Evolutionary conservation across 1,284 basidiomycete species (phyloP).

Genomic region (Tremellales sp.): DNA sequence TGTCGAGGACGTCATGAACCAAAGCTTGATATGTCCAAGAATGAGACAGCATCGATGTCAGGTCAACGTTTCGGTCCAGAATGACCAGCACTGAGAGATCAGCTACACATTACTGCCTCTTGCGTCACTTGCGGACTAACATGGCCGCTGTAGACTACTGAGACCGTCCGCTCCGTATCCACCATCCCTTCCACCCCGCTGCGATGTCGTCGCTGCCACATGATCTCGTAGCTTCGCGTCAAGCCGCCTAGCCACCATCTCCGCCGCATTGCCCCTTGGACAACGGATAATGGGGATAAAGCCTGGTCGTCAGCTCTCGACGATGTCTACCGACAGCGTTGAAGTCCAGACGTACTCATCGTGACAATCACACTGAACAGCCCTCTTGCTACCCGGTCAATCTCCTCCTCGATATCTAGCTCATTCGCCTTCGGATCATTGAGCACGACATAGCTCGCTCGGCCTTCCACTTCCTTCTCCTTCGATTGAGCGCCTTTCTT

Average conservation of each 20-base stretch:
- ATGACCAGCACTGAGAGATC: conserved; percentile 72
- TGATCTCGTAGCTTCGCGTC: conserved; percentile 91
- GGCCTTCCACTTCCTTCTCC: conserved; percentile 40
- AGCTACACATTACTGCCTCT: background rate
- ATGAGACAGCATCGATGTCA: conserved; percentile 91
- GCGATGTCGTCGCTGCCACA: conserved; percentile 67
- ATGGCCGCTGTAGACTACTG: conserved; percentile 65
- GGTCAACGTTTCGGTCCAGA: conserved; percentile 90
- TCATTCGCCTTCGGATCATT: conserved; percentile 91
- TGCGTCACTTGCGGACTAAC: too few relatives aligned
- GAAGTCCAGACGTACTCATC: conserved; percentile 57
- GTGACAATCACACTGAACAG: conserved; percentile 93
- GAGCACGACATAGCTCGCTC: conserved; percentile 70
- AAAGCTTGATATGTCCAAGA: conserved; percentile 99
- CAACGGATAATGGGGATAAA: conserved; percentile 93
- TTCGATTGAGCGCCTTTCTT: conserved; percentile 25
- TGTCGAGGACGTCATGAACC: conserved; percentile 94
- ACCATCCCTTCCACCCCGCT: conserved; percentile 48
- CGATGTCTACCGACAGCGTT: background rate
- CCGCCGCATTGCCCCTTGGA: conserved; percentile 92
- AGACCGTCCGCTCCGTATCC: conserved; percentile 61
- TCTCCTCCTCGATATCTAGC: conserved; percentile 86
- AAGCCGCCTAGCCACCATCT: conserved; percentile 95
- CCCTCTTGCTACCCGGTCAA: conserved; percentile 85
- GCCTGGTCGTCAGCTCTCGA: conserved; percentile 55